These are phyloP conservation scores for Rosa persica DNA, from an alignment of 306 rosid genomes.

Conservation along the genomic window DNA sequence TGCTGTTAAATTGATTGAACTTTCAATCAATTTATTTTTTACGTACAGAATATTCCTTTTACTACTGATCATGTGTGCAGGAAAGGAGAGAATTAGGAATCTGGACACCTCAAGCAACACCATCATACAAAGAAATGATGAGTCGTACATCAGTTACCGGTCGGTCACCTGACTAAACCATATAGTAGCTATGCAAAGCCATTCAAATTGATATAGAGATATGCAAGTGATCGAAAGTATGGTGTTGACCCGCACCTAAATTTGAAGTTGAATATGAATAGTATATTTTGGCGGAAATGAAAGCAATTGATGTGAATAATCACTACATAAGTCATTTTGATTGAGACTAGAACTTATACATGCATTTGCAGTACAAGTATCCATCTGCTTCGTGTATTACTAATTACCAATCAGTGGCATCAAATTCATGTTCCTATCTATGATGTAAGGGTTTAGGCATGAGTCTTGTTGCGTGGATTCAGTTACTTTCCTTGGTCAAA, in stretches of 20 bases:
- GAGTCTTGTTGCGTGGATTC: not conserved
- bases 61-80: not conserved
- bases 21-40: not conserved
- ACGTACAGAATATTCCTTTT: not conserved
- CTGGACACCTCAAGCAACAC: not conserved
- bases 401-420: not conserved
- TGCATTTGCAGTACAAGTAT: not conserved
- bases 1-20: not conserved
- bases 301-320: slow-evolving; percentile 3
- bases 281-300: not conserved
- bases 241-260: not conserved
- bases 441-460: not conserved
- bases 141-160: not conserved
- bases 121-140: not conserved
- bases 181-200: not conserved
- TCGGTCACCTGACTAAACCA: not conserved
- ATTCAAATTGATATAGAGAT: too few relatives aligned
- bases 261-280: not conserved
- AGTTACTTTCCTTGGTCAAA: not conserved
- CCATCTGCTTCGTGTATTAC: not conserved
- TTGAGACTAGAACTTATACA: not conserved
- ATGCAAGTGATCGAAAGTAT: not conserved
- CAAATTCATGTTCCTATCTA: not conserved
- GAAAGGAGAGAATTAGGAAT: not conserved
- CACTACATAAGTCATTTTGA: not conserved